A percentile compares a stretch with the other conserved stretches of the same genome.
Evolutionary conservation across 768 basidiomycete genomes (phyloP).

Genomic region (Amanita subjunquillea): DNA sequence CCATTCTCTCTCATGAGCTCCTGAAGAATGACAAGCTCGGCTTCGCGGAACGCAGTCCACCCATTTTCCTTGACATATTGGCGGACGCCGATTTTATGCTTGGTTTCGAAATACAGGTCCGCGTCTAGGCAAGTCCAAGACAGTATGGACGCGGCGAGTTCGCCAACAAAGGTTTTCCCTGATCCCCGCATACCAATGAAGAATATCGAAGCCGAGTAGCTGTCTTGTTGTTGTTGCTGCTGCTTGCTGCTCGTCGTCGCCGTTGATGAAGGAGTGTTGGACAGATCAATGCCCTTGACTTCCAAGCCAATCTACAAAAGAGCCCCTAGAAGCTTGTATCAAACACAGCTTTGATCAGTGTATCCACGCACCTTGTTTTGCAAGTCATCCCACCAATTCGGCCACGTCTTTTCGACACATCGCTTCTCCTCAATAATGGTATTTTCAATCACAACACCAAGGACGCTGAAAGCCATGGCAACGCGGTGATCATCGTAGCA

Average conservation of each 20-base stretch:
- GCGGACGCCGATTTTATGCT: slow-evolving; percentile 51
- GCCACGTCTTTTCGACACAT: slow-evolving; percentile 99
- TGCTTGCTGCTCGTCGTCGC: slow-evolving; percentile 32
- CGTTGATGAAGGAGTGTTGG: slow-evolving; percentile 21
- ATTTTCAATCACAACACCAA: slow-evolving; percentile 62
- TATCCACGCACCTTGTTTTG: slow-evolving; percentile 67
- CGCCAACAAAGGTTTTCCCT: slow-evolving; percentile 86
- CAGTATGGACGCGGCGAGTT: slow-evolving; percentile 62
- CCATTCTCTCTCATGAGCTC: slow-evolving; percentile 53
- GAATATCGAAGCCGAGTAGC: slow-evolving; percentile 49
- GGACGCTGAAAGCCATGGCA: slow-evolving; percentile 94
- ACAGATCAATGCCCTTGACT: slow-evolving; percentile 77
- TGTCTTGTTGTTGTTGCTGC: slow-evolving; percentile 13
- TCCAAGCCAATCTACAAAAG: slow-evolving; percentile 69
- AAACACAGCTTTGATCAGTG: neutral
- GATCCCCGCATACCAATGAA: slow-evolving; percentile 95
- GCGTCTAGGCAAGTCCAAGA: slow-evolving; percentile 75
- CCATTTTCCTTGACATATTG: slow-evolving; percentile 75
- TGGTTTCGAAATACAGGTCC: slow-evolving; percentile 64
- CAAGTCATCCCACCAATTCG: slow-evolving; percentile 99
- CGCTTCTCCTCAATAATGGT: slow-evolving; percentile 90
- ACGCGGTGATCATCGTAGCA: slow-evolving; percentile 99
- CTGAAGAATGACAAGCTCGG: slow-evolving; percentile 60
- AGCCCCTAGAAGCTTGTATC: neutral
- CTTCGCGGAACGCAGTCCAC: slow-evolving; percentile 83